A percentile compares a stretch with the other conserved stretches of the same genome.
phyloP scores from a whole-genome alignment of 2,329 filamentous ascomycete species.

The Pseudocercospora crystallina region DNA sequence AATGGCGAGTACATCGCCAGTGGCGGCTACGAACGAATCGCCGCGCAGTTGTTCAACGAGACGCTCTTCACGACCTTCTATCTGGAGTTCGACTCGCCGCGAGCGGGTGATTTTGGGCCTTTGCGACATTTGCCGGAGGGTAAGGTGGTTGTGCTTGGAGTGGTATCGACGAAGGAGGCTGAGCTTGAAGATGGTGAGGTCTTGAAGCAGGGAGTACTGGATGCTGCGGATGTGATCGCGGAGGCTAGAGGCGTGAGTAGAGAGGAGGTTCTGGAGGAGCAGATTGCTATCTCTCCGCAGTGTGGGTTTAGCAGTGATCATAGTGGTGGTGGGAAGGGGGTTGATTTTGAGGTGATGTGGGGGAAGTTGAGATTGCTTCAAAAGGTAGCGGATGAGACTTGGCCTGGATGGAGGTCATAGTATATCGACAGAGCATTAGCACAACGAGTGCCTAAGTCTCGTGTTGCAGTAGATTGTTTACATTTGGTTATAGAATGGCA shows the following conservation, averaged over 20 bases:
- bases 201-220: conserved; percentile 45
- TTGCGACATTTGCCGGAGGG: conserved; percentile 43
- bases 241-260: conserved; percentile 59
- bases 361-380: conserved; percentile 70
- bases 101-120: conserved; percentile 48
- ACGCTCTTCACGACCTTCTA: conserved; percentile 34
- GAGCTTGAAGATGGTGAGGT: conserved; percentile 45
- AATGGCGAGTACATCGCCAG: conserved; percentile 46
- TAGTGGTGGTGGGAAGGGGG: conserved; percentile 53
- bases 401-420: conserved; percentile 47
- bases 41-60: conserved; percentile 34
- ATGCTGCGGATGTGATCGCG: conserved; percentile 63
- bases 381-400: conserved; percentile 70
- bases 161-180: conserved; percentile 48
- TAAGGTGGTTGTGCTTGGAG: conserved; percentile 48
- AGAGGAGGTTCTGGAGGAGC: conserved; percentile 67
- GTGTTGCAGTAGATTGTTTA: too few species aligned
- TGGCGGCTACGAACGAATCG: conserved; percentile 48
- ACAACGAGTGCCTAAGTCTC: too few species aligned
- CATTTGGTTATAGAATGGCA: too few species aligned
- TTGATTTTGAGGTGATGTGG: conserved; percentile 51
- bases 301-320: conserved; percentile 61
- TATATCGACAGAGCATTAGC: too few species aligned
- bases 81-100: conserved; percentile 45
- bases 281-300: conserved; percentile 67